Conservation (phyloP, 1,284 basidiomycete genomes). For the Rhodotorula sp. region DNA sequence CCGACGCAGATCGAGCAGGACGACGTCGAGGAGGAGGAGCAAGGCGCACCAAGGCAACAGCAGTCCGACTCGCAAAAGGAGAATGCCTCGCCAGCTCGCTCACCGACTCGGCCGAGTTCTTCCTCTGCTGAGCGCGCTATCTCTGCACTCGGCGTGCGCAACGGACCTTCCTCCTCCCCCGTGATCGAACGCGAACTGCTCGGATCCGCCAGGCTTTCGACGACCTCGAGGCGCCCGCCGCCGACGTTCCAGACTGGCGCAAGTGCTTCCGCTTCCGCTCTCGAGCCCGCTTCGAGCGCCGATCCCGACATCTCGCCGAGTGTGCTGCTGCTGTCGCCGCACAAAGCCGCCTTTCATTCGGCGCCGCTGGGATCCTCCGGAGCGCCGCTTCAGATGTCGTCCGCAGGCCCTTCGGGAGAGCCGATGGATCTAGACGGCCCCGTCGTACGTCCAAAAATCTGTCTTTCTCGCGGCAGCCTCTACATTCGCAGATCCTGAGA, state of each 20-base stretch:
- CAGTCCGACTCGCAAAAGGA: slow-evolving; percentile 5
- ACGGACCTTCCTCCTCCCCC: slow-evolving; percentile 26
- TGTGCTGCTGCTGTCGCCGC: background rate
- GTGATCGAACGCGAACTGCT: slow-evolving; percentile 22
- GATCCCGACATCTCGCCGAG: slow-evolving; percentile 5
- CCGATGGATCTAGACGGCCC: background rate
- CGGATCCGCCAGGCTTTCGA: background rate
- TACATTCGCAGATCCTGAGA: too few relatives aligned
- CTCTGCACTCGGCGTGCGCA: background rate
- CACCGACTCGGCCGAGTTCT: background rate
- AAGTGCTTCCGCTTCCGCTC: background rate
- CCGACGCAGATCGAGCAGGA: background rate
- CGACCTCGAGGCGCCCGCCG: background rate
- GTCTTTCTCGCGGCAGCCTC: background rate
- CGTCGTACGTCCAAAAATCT: too few relatives aligned
- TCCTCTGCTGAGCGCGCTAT: background rate
- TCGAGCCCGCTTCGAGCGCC: slow-evolving; percentile 8
- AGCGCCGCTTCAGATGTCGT: too few relatives aligned
- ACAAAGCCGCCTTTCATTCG: background rate
- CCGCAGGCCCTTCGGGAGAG: background rate
- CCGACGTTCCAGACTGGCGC: background rate
- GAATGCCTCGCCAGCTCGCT: background rate
- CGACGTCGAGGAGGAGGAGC: too few relatives aligned
- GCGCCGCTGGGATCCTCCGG: too few relatives aligned
- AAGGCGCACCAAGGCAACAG: too few relatives aligned